Conservation (phyloP, 306 rosid genomes). For the Citrullus colocynthis region DNA sequence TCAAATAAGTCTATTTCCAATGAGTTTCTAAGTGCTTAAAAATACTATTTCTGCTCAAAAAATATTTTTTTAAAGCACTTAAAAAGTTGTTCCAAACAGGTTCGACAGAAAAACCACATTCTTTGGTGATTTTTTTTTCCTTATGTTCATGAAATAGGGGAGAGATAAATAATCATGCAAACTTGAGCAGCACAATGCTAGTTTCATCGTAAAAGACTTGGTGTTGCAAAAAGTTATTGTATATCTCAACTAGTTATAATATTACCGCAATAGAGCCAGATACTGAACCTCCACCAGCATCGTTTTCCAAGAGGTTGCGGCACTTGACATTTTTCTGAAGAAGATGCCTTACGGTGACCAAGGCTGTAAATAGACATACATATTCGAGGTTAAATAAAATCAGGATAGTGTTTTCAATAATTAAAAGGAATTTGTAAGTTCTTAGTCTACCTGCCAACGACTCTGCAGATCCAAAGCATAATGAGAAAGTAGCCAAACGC, state of each 20-base stretch:
- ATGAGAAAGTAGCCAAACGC: constrained; percentile 66
- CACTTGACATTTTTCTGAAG: constrained; percentile 85
- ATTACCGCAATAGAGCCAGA: constrained; percentile 66
- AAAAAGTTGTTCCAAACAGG: not conserved
- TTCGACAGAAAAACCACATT: not conserved
- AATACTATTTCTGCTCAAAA: too few species aligned
- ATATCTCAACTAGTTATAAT: not conserved
- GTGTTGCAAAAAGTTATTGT: not conserved
- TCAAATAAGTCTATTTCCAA: not conserved
- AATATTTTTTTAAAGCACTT: not conserved
- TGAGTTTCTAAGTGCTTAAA: not conserved
- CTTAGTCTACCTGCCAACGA: constrained; percentile 59
- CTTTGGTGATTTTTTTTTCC: not conserved
- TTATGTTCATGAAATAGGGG: not conserved
- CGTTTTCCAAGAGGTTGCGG: constrained; percentile 93
- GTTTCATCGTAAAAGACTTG: not conserved
- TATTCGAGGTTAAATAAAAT: constrained; percentile 1
- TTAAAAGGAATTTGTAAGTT: not conserved
- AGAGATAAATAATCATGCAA: not conserved
- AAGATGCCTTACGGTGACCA: constrained; percentile 81
- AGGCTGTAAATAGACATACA: constrained; percentile 37
- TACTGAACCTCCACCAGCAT: constrained; percentile 88
- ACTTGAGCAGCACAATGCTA: not conserved
- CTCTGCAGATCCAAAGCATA: constrained; percentile 72
- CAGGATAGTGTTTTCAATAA: not conserved